Evolutionary conservation across 257 asterid species (phyloP).

Genomic region (Nyctanthes arbortristis): DNA sequence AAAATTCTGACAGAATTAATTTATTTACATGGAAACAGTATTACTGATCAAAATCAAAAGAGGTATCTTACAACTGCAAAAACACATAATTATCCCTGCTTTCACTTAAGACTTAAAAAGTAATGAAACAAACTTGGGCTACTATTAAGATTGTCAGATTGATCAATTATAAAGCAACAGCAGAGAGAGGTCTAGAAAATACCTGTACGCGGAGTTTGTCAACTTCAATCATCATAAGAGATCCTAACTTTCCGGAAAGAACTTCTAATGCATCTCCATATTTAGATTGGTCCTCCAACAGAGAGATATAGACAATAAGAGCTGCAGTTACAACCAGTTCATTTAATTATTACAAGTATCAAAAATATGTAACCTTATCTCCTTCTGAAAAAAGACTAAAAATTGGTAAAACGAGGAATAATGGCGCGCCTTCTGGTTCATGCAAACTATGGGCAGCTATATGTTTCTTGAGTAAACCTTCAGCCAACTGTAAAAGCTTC

Average conservation of each 20-base stretch:
- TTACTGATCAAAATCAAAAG: neutral
- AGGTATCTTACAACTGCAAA: conserved; percentile 5
- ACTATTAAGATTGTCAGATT: neutral
- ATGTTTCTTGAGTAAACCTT: conserved; percentile 95
- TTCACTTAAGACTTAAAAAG: neutral
- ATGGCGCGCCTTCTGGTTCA: conserved; percentile 82
- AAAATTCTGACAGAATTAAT: neutral
- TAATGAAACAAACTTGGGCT: conserved; percentile 4
- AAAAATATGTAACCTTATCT: conserved; percentile 10
- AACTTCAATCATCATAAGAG: conserved; percentile 90
- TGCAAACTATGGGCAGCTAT: conserved; percentile 86
- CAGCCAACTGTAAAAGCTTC: conserved; percentile 81
- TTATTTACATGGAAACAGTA: conserved; percentile 16
- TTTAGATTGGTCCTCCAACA: conserved; percentile 88
- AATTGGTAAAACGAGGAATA: conserved; percentile 27
- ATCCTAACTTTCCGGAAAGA: conserved; percentile 85
- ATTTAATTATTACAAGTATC: conserved; percentile 35
- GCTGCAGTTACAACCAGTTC: conserved; percentile 63
- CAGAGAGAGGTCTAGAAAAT: conserved; percentile 40
- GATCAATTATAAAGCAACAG: neutral
- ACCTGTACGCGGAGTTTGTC: conserved; percentile 93
- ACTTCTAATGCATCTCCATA: conserved; percentile 80
- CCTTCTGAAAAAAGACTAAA: conserved; percentile 24
- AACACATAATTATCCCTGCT: neutral
- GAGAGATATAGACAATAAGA: conserved; percentile 77